Evolutionary conservation across 1,284 basidiomycete genomes (phyloP), one percentile per base, ranked within the genome.

Genomic region (Microbotryomycetes sp.): DNA sequence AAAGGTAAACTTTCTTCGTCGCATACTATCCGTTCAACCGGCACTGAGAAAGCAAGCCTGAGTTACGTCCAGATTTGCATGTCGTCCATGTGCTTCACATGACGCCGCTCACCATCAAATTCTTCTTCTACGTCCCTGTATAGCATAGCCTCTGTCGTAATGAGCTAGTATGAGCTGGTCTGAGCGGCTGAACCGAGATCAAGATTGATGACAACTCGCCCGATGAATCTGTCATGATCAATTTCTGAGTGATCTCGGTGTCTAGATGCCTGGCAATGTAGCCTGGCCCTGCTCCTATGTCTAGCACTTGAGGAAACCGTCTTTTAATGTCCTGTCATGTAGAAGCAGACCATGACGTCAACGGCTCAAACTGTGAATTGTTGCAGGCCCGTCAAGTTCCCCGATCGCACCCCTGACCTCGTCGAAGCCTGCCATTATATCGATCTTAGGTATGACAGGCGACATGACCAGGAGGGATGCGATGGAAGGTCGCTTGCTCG

Each of bases 201-300:
- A 29, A 26, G 36, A n/a, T 15, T 7, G 15, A 55, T 49, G 23
- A 58, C 65, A 55, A 70, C 81, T 71, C 76, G 92, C 92, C 79
- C 70, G 90, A 93, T 49, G 86, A 84, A 69, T 98, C 96, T 55
- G 96, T 78, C 87, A 98, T 89, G 50, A 89, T 80, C 15, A 86
- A 83, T 73, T 87, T 89, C 70, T 83, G 78, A 1, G 86, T 84
- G 65, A 84, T 85, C 51, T 85, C 79, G 4, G 80, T 77, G 71
- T 92, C 89, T 32, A 98, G 74, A 31, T 93, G 79, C 73, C 87
- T 90, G 1, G 91, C 84, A 68, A 98, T 85, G 76, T 93, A 90
- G 2, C 94, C 94, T 1, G 94, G 81, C n/a, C 94, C 93, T n/a
- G 90, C 86, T 1, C 92, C 90, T 25, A 97, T 79, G 76, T 98